Base-by-base conservation (phyloP, 2,329 filamentous ascomycete species). In the Ploettnerulaceae sp. region DNA sequence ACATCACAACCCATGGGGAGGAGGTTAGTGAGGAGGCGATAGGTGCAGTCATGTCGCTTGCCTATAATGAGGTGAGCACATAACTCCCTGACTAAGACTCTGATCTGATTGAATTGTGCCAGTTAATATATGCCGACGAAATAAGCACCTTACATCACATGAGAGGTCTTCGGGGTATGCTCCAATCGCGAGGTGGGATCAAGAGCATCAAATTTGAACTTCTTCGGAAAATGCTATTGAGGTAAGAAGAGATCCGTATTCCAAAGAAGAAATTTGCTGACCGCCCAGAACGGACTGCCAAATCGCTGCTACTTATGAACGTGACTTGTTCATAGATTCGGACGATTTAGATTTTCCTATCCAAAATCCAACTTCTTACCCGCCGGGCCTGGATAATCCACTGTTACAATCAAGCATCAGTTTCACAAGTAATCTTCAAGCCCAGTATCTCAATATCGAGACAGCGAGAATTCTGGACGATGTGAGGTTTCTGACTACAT, bases 161-260 rank as follows among this genome's bases (percentile, higher is more conserved):
- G 52, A 55, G 51, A 25, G 64, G 63, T 7, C 56, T 65, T 26
- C 56, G 52, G 43, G 57, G 61, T n/a, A 62, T 65, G 53, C 50
- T 65, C 7, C 40, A 45, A 9, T 51, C 57, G 2, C 50, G 55
- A 7, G 59, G 59, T 14, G 62, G 63, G 18, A 41, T 63, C 11
- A 24, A 52, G 5, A 56, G 49, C 7, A 42, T 64, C n/a, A 20
- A 20, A 4, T 47, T 51, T 17, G 33, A 15, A 0, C 25, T 41
- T 12, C 44, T 58, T 12, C 42, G 48, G 17, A 51, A 54, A 32
- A 58, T 64, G 44, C 45, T 61, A 1, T 49, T 62, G 9, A 57
- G 56, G 53, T 58, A 52, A 20, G 49, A 29, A 1, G 48, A 53
- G 17, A 28, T 54, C 49, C 54, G 44, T 24, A 49, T 31, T 3